Conservation (phyloP, 306 rosid species). For the Citrullus amarus region DNA sequence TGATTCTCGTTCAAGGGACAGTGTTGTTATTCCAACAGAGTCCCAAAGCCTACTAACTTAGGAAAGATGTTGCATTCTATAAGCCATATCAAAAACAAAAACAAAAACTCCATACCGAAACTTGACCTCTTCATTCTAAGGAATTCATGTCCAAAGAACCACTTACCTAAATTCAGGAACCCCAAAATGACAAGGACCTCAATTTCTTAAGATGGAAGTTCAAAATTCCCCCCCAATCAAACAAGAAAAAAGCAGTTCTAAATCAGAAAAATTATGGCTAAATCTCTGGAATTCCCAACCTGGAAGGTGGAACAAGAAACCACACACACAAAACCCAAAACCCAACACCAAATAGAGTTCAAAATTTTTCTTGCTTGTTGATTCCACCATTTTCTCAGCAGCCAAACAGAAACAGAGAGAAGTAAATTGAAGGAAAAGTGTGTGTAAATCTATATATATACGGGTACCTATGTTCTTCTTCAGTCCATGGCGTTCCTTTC, state of each 20-base stretch:
- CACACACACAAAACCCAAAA: neutral
- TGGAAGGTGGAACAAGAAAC: neutral
- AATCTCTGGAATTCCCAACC: neutral
- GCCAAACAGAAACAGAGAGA: conserved; percentile 1
- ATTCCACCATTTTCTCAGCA: neutral
- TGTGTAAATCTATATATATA: neutral
- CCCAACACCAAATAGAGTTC: neutral
- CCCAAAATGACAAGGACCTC: neutral
- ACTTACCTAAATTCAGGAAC: neutral
- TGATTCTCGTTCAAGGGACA: neutral
- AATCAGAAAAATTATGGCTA: neutral
- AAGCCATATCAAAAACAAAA: neutral
- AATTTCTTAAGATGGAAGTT: neutral
- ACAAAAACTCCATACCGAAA: neutral
- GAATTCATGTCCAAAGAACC: neutral
- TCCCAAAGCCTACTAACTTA: neutral
- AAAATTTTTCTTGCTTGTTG: no score
- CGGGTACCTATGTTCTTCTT: conserved; percentile 63
- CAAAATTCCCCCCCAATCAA: neutral
- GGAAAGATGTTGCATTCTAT: neutral
- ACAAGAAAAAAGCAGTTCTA: neutral
- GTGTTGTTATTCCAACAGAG: neutral
- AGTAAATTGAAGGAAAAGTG: neutral
- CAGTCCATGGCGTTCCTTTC: conserved; percentile 66
- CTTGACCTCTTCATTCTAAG: neutral